These are phyloP conservation scores for Penicillium malachiteum DNA, from an alignment of 495 filamentous ascomycete genomes.

Conservation along the genomic window DNA sequence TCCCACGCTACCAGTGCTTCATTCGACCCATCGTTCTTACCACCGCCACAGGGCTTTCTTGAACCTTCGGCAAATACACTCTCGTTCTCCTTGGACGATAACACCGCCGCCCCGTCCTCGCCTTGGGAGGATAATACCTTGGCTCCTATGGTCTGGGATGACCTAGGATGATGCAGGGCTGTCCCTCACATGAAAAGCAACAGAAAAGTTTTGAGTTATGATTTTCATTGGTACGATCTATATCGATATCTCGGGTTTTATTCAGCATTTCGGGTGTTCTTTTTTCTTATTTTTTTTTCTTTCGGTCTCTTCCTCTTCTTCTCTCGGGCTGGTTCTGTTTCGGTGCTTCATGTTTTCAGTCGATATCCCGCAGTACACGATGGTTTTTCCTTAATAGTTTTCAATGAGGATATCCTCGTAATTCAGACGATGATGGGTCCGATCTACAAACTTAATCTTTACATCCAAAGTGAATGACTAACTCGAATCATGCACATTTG, in stretches of 20 bases:
- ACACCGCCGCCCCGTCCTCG: constrained; percentile 15
- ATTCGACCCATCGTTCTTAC: constrained; percentile 33
- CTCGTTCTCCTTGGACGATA: constrained; percentile 39
- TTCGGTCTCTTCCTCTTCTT: neutral
- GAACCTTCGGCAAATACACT: constrained; percentile 26
- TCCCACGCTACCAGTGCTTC: constrained; percentile 17
- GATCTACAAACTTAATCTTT: neutral
- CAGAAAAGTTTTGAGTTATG: constrained; percentile 1
- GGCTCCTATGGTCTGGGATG: constrained; percentile 47
- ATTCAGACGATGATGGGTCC: neutral
- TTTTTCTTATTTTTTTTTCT: constrained; percentile 2
- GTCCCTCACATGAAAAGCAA: neutral
- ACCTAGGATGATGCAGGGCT: constrained; percentile 23
- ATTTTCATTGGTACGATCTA: no score
- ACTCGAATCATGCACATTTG: neutral
- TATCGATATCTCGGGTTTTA: neutral
- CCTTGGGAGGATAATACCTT: constrained; percentile 46
- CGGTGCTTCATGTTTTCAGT: no score
- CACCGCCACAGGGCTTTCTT: constrained; percentile 29
- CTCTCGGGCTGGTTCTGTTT: no score
- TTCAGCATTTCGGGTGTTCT: constrained; percentile 6
- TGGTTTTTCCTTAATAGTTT: constrained; percentile 13
- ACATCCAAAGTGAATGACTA: neutral
- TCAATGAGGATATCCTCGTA: constrained; percentile 7
- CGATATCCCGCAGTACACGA: constrained; percentile 35